phyloP scores from a whole-genome alignment of 441 rosid species.

The Adansonia grandidieri region DNA sequence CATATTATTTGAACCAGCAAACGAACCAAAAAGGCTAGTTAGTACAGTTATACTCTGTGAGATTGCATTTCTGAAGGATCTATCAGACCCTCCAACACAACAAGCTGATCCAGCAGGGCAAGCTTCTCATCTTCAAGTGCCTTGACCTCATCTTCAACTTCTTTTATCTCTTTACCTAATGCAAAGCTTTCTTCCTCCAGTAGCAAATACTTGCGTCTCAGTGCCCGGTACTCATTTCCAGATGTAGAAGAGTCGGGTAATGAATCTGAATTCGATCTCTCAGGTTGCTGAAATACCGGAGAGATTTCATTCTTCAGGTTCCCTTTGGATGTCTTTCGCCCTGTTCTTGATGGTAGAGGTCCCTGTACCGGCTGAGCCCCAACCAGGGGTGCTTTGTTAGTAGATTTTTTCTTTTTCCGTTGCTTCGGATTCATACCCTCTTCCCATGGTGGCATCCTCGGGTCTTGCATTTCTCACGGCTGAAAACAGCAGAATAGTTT shows the following conservation, averaged over 20 bases:
- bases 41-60: slow-evolving; percentile 19
- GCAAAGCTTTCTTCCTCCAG: slow-evolving; percentile 75
- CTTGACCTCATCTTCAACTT: slow-evolving; percentile 62
- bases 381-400: slow-evolving; percentile 41
- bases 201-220: slow-evolving; percentile 74
- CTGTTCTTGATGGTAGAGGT: slow-evolving; percentile 32
- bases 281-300: slow-evolving; percentile 56
- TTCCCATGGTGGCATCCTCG: slow-evolving; percentile 50
- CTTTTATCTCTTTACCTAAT: slow-evolving; percentile 64
- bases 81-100: slow-evolving; percentile 87
- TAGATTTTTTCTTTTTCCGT: slow-evolving; percentile 51
- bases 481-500: neutral
- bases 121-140: slow-evolving; percentile 79
- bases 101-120: slow-evolving; percentile 77
- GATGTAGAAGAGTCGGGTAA: slow-evolving; percentile 61
- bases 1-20: neutral
- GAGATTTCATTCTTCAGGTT: slow-evolving; percentile 48
- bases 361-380: slow-evolving; percentile 38
- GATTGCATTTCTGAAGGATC: slow-evolving; percentile 58
- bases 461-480: slow-evolving; percentile 57
- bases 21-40: neutral
- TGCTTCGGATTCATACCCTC: slow-evolving; percentile 44
- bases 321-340: slow-evolving; percentile 49
- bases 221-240: slow-evolving; percentile 65
- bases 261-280: slow-evolving; percentile 72